Evolutionary conservation across 345 rosid species (phyloP), one percentile per base, ranked within the genome.

Genomic region (Brassica nigra): DNA sequence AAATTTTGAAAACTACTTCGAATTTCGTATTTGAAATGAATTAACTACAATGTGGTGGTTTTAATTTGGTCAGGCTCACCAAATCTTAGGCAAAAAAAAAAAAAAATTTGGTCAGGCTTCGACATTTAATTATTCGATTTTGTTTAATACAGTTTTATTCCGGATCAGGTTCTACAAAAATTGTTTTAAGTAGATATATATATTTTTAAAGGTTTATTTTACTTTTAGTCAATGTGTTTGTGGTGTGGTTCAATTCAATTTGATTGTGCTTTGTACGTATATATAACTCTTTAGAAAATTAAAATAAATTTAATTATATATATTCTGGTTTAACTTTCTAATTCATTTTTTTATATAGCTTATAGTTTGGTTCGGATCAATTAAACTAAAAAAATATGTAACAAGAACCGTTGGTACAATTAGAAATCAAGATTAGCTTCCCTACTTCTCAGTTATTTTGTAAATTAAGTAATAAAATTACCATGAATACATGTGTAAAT

Each of bases 1-100:
- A 77, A 42, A 70, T 18, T 47, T 30, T 61, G 54, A 39, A 49
- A 62, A 70, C 9, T 62, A 47, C 39, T 30, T 44, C 1, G 5
- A 61, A 69, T 44, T 69, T 30, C 20, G n/a, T 39, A 68, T 67
- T 67, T 77, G 6, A 55, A 52, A 70, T 33, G 8, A 66, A 55
- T 44, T 67, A 20, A 39, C 54, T 37, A 18, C 64, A 20, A 37
- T 11, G 44, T 57, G 29, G 29, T 20, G 29, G 29, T 31, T 57
- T 47, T 33, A 23, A n/a, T 66, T 63, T 49, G 4, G 65, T 11
- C 11, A 42, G 18, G 33, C 47, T 74, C n/a, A n/a, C n/a, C n/a
- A n/a, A n/a, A n/a, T n/a, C n/a, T n/a, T n/a, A n/a, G n/a, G n/a
- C n/a, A n/a, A n/a, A n/a, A n/a, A n/a, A n/a, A n/a, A n/a, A n/a